Evolutionary conservation across 2,329 filamentous ascomycete genomes (phyloP), one percentile per base, ranked within the genome.

Genomic region (Arthrinium phaeospermum): DNA sequence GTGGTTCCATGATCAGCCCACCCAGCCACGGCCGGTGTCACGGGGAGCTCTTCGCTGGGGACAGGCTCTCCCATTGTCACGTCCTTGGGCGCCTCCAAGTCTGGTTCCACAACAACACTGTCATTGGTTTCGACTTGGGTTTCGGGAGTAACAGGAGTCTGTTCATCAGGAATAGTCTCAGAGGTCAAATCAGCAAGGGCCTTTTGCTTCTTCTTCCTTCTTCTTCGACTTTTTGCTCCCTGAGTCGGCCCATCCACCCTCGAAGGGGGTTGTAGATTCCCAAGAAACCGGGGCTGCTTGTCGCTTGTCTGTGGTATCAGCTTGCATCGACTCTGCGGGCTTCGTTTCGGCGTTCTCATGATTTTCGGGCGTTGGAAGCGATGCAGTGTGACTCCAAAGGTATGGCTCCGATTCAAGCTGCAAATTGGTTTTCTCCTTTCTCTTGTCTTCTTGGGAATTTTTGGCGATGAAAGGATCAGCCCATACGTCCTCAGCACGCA

Each of bases 371-470:
- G 14, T 13, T 22, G 12, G 64, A 45, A n/a, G 37, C 4, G 64
- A 44, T 45, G 64, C 24, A 5, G n/a, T 6, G 7, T 5, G 34
- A 4, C 8, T 67, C 19, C 4, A 14, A 22, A 16, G 22, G 19
- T 24, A 61, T 8, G 57, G 72, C n/a, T 75, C 75, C 27, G 70
- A 72, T 13, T 73, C 68, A 12, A 71, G 51, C 27, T 57, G 41
- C 24, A 74, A 72, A n/a, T 46, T 61, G 6, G 61, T 30, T 10
- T 61, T 61, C 16, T 6, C 70, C 64, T 75, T 73, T 14, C 75
- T 72, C 72, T 77, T 79, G 68, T 74, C 75, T 53, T 76, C 76
- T 41, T 76, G 77, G 14, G 70, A 70, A 46, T 61, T 45, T 67
- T 57, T 47, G 67, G 41, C n/a, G 3, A 4, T 46, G 37, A 27